A percentile compares a stretch with the other conserved stretches of the same genome.
Conservation (phyloP, 768 basidiomycete genomes). For the Leccinum longicurvipes region DNA sequence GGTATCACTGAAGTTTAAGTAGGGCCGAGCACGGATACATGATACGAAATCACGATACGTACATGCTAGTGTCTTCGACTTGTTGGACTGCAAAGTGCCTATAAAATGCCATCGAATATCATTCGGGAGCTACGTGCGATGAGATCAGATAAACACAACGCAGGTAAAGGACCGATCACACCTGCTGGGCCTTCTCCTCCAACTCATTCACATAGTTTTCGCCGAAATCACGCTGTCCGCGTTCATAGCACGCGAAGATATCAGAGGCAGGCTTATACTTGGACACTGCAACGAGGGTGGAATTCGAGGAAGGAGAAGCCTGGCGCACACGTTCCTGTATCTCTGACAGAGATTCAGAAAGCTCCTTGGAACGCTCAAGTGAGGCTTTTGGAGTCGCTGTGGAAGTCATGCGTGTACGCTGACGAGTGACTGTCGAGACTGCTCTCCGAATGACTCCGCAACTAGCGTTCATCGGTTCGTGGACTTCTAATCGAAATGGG, state of each 20-base stretch:
- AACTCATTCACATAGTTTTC: slow-evolving; percentile 98
- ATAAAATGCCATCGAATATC: slow-evolving; percentile 98
- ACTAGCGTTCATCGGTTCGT: slow-evolving; percentile 1
- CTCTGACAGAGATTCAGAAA: slow-evolving; percentile 51
- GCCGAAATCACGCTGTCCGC: slow-evolving; percentile 88
- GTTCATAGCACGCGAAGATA: slow-evolving; percentile 76
- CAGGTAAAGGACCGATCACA: slow-evolving; percentile 32
- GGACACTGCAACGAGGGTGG: slow-evolving; percentile 82
- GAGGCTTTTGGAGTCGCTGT: slow-evolving; percentile 18
- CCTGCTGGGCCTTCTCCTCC: slow-evolving; percentile 76
- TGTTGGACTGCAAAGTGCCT: slow-evolving; percentile 90
- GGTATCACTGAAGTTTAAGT: slow-evolving; percentile 60
- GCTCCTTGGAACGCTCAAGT: slow-evolving; percentile 48
- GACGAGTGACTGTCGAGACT: slow-evolving; percentile 6
- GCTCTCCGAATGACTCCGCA: not conserved
- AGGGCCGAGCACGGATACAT: slow-evolving; percentile 3
- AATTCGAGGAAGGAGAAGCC: slow-evolving; percentile 27
- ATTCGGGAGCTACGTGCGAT: slow-evolving; percentile 60
- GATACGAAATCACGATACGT: slow-evolving; percentile 16
- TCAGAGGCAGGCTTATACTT: slow-evolving; percentile 91
- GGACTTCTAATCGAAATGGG: no score
- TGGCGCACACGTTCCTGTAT: slow-evolving; percentile 47
- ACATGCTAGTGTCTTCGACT: slow-evolving; percentile 87
- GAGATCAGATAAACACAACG: slow-evolving; percentile 4
- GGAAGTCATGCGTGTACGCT: slow-evolving; percentile 21